A percentile compares a stretch with the other conserved stretches of the same genome.
These are phyloP conservation scores for Macrophomina pseudophaseolina DNA, from an alignment of 2,329 filamentous ascomycete genomes.

Conservation along the genomic window DNA sequence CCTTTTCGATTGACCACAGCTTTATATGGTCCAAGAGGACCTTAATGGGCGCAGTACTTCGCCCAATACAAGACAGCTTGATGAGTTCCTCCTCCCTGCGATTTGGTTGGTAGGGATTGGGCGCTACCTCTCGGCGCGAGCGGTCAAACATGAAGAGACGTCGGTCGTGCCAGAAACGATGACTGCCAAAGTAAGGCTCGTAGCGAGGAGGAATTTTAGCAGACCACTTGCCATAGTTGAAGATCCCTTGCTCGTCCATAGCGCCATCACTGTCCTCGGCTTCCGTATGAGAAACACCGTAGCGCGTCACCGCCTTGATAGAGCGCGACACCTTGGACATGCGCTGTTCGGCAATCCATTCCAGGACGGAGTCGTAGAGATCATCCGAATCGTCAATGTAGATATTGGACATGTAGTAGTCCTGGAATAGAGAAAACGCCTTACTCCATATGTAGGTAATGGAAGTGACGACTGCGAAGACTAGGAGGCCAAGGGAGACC, in stretches of 20 bases:
- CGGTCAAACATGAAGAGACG: conserved; percentile 49
- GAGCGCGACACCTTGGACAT: conserved; percentile 44
- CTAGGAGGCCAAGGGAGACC: conserved; percentile 50
- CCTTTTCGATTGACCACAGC: conserved; percentile 49
- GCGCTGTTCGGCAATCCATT: conserved; percentile 51
- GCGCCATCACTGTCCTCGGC: conserved; percentile 43
- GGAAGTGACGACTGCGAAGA: conserved; percentile 49
- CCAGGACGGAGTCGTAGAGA: conserved; percentile 49
- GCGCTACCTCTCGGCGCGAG: conserved; percentile 39
- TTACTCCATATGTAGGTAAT: conserved; percentile 43
- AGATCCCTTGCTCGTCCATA: conserved; percentile 48
- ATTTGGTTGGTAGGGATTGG: conserved; percentile 31
- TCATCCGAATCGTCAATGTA: conserved; percentile 52
- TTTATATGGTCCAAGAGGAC: conserved; percentile 52
- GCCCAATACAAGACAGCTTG: conserved; percentile 53
- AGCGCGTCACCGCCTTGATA: conserved; percentile 48
- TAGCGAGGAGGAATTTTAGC: conserved; percentile 55
- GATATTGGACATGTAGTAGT: conserved; percentile 49
- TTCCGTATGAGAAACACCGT: conserved; percentile 40
- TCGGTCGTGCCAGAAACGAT: conserved; percentile 51
- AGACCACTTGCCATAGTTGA: conserved; percentile 57
- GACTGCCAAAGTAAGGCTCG: conserved; percentile 54
- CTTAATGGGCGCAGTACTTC: conserved; percentile 56
- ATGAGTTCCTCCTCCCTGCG: conserved; percentile 48
- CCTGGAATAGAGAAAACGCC: conserved; percentile 38